Evolutionary conservation across 2,329 filamentous ascomycete genomes (phyloP).

Genomic region (Madurella mycetomatis): DNA sequence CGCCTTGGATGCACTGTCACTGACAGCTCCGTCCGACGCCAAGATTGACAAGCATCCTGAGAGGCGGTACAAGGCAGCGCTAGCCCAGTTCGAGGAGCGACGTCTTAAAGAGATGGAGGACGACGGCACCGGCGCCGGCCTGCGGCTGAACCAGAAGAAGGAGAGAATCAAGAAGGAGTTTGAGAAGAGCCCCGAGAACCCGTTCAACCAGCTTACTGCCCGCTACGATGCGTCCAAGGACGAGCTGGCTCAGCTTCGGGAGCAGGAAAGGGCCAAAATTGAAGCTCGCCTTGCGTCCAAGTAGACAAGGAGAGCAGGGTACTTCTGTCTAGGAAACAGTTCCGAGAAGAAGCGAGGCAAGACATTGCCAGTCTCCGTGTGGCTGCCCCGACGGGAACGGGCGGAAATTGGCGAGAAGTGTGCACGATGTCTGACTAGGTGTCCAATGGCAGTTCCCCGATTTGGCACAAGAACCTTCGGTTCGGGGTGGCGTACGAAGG

Average conservation of each 20-base stretch:
- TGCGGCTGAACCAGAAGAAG: conserved; percentile 79
- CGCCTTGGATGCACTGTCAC: conserved; percentile 76
- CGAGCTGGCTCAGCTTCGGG: conserved; percentile 63
- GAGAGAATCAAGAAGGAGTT: conserved; percentile 88
- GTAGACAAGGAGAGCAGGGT: conserved; percentile 11
- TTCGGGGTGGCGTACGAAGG: not conserved
- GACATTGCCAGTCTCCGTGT: conserved; percentile 8
- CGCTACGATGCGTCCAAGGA: conserved; percentile 74
- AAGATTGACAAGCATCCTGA: conserved; percentile 89
- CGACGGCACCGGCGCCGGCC: conserved; percentile 66
- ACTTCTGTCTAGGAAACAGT: not conserved
- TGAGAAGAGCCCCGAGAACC: conserved; percentile 90
- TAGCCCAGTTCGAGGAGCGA: conserved; percentile 74
- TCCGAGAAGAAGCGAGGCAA: not conserved
- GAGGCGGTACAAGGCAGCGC: conserved; percentile 80
- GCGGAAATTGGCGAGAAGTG: conserved; percentile 2
- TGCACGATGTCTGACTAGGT: not conserved
- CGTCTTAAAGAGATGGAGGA: conserved; percentile 79
- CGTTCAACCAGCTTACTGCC: conserved; percentile 80
- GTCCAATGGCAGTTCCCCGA: conserved; percentile 7
- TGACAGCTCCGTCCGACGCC: conserved; percentile 52
- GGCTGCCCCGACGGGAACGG: conserved; percentile 13
- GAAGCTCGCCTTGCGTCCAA: conserved; percentile 60
- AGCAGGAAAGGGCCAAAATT: conserved; percentile 66
- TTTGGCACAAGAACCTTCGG: not conserved